Conservation (phyloP, 305 asterid species). For the Solanum aculeatissimum region DNA sequence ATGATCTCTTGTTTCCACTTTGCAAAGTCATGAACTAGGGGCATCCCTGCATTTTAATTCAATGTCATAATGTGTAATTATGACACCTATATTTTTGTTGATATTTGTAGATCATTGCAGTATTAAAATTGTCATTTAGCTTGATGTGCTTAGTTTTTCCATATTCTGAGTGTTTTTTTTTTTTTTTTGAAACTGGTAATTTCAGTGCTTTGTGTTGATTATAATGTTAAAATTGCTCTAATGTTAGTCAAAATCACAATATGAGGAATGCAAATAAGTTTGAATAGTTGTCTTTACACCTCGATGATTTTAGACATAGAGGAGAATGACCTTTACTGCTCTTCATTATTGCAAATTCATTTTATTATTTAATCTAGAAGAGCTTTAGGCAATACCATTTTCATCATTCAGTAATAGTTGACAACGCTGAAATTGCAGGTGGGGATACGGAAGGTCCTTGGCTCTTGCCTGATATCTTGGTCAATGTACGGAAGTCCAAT, state of each 20-base stretch:
- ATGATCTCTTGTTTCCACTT: not conserved
- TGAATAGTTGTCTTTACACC: not conserved
- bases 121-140: not conserved
- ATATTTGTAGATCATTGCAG: not conserved
- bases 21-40: not conserved
- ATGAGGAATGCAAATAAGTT: not conserved
- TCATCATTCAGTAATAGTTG: not conserved
- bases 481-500: slow-evolving; percentile 63
- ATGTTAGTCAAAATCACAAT: not conserved
- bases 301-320: not conserved
- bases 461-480: slow-evolving; percentile 78
- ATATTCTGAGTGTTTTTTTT: too few relatives aligned
- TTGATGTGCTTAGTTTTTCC: not conserved
- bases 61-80: not conserved
- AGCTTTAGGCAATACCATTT: not conserved
- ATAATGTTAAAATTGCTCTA: not conserved
- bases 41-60: not conserved
- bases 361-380: not conserved
- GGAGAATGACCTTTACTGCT: not conserved
- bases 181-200: too few relatives aligned
- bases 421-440: slow-evolving; percentile 29
- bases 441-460: slow-evolving; percentile 84
- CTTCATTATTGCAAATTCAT: not conserved
- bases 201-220: not conserved
- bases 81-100: not conserved